Percentiles rank a stretch among this genome's conserved stretches.
These are phyloP conservation scores for Tylopilus felleus DNA, from an alignment of 768 basidiomycete genomes.

Conservation along the genomic window DNA sequence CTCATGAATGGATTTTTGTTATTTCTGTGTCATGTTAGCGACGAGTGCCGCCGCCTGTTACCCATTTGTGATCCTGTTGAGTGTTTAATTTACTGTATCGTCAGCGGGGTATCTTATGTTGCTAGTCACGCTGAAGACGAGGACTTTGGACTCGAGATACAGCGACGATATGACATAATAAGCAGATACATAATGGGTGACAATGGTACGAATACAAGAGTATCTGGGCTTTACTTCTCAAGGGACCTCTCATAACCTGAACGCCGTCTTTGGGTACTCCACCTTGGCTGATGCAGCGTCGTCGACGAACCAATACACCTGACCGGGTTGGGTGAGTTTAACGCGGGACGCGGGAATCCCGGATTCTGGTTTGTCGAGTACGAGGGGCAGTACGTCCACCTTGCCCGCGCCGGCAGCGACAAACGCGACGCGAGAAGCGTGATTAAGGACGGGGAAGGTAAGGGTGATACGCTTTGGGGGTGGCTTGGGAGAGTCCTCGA, in stretches of 20 bases:
- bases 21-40: constrained; percentile 25
- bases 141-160: constrained; percentile 4
- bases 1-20: constrained; percentile 22
- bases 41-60: constrained; percentile 28
- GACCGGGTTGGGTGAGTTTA: constrained; percentile 72
- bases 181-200: constrained; percentile 10
- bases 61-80: constrained; percentile 31
- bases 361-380: constrained; percentile 69
- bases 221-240: constrained; percentile 2
- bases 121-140: constrained; percentile 12
- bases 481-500: constrained; percentile 93
- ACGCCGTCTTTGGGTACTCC: constrained; percentile 50
- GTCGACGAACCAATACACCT: constrained; percentile 94
- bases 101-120: constrained; percentile 25
- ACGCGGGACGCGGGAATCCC: constrained; percentile 84
- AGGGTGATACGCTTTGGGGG: constrained; percentile 88
- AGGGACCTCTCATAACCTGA: constrained; percentile 45
- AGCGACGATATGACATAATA: constrained; percentile 15
- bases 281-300: constrained; percentile 71
- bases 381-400: constrained; percentile 61
- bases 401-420: constrained; percentile 85
- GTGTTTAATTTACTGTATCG: constrained; percentile 33
- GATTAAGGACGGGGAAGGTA: constrained; percentile 88
- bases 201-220: constrained; percentile 26
- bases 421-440: constrained; percentile 84